phyloP scores from a whole-genome alignment of 495 filamentous ascomycete species.

The Chaetomidium leptoderma region DNA sequence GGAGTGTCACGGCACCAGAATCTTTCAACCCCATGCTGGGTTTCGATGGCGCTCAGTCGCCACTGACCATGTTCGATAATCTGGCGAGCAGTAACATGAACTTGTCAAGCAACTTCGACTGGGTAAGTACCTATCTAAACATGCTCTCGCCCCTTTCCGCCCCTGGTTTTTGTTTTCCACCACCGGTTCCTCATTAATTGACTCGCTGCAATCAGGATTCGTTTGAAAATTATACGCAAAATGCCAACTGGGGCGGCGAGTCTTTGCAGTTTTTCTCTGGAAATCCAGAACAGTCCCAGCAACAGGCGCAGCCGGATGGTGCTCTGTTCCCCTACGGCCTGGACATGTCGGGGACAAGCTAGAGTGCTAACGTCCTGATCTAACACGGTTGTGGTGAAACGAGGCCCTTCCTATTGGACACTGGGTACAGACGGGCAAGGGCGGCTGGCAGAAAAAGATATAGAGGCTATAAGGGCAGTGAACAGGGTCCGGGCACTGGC shows the following conservation, averaged over 20 bases:
- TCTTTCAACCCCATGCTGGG: slow-evolving; percentile 56
- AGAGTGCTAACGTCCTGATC: not conserved
- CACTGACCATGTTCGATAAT: slow-evolving; percentile 48
- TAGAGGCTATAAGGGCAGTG: not conserved
- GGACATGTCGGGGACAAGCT: slow-evolving; percentile 16
- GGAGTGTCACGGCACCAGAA: slow-evolving; percentile 38
- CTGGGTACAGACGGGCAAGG: not conserved
- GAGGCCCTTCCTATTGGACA: not conserved
- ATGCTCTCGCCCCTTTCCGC: not conserved
- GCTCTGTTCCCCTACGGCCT: slow-evolving; percentile 21
- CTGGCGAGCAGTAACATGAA: slow-evolving; percentile 43
- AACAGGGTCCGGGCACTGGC: not conserved
- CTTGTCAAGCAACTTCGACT: slow-evolving; percentile 63
- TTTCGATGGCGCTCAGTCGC: slow-evolving; percentile 49
- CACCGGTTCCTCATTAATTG: slow-evolving; percentile 1
- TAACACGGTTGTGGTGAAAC: not conserved
- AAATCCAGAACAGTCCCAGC: slow-evolving; percentile 36
- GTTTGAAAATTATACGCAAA: slow-evolving; percentile 49
- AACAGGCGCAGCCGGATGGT: slow-evolving; percentile 17
- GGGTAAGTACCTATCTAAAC: slow-evolving; percentile 61
- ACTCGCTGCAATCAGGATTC: slow-evolving; percentile 34
- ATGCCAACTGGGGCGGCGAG: slow-evolving; percentile 45
- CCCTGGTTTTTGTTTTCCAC: not conserved
- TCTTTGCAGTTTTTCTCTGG: slow-evolving; percentile 47
- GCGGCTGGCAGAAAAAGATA: not conserved